Conservation (phyloP, 441 rosid genomes). For the Arabidopsis lyrata region DNA sequence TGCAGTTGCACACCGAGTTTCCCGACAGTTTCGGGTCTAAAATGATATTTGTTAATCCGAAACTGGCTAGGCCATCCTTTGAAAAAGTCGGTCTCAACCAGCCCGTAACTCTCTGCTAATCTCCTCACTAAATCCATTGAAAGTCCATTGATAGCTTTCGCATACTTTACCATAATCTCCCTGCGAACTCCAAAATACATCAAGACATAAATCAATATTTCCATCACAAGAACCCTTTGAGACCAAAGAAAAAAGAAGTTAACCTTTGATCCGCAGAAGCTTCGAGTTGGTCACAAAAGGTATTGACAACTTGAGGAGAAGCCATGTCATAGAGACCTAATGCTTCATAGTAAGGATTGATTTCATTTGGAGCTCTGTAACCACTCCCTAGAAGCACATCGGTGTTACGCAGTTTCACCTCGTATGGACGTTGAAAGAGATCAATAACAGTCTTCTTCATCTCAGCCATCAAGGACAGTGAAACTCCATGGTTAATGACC, state of each 20-base stretch:
- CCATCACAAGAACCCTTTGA: constrained; percentile 15
- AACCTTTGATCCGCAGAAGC: constrained; percentile 74
- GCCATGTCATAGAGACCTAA: constrained; percentile 70
- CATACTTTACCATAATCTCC: constrained; percentile 64
- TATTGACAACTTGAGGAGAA: constrained; percentile 54
- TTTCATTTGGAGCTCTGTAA: constrained; percentile 35
- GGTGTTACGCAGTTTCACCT: constrained; percentile 61
- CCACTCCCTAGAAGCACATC: constrained; percentile 71
- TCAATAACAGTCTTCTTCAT: constrained; percentile 72
- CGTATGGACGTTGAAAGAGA: constrained; percentile 67
- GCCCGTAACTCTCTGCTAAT: constrained; percentile 61
- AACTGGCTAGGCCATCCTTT: constrained; percentile 78
- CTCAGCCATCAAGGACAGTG: constrained; percentile 54
- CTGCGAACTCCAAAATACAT: constrained; percentile 41
- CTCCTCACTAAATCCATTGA: constrained; percentile 55
- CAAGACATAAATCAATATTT: neutral
- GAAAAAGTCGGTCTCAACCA: constrained; percentile 44
- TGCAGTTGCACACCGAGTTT: constrained; percentile 80
- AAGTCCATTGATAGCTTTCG: constrained; percentile 57
- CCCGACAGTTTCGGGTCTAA: constrained; percentile 69
- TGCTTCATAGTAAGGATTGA: constrained; percentile 77
- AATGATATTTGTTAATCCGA: constrained; percentile 86
- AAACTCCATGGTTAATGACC: constrained; percentile 64
- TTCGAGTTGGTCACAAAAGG: constrained; percentile 65
- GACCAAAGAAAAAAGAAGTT: neutral